Evolutionary conservation across 1,284 basidiomycete genomes (phyloP).

Genomic region (Porphyrellus sp.): DNA sequence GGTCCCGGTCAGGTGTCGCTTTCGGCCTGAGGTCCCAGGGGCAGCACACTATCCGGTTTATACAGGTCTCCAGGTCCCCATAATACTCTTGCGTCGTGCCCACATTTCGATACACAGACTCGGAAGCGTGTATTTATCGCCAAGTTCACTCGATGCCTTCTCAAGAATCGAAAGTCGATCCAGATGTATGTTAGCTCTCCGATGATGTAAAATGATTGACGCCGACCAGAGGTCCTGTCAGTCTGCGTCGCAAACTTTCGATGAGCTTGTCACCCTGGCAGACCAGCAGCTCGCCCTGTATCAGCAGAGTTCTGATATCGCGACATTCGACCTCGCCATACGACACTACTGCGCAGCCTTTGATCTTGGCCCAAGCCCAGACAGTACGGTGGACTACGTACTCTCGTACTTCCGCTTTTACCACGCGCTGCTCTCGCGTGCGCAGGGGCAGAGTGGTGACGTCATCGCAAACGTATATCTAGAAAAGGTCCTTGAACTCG

Average conservation of each 20-base stretch:
- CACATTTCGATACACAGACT: too few species aligned
- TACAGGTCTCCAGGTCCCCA: too few species aligned
- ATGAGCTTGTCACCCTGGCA: slow-evolving; percentile 16
- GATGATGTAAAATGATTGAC: not conserved
- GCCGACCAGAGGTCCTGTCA: slow-evolving; percentile 1
- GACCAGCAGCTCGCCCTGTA: slow-evolving; percentile 16
- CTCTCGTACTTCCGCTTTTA: slow-evolving; percentile 13
- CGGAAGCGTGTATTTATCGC: not conserved
- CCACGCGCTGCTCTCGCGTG: not conserved
- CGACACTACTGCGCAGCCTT: slow-evolving; percentile 19
- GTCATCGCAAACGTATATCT: slow-evolving; percentile 2
- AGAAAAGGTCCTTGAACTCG: slow-evolving; percentile 9
- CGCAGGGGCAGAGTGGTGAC: slow-evolving; percentile 1
- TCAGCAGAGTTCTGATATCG: slow-evolving; percentile 5
- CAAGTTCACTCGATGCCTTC: not conserved
- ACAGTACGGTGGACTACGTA: slow-evolving; percentile 4
- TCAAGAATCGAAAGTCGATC: not conserved
- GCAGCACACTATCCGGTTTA: too few species aligned
- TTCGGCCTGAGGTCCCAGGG: not conserved
- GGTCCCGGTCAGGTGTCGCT: not conserved
- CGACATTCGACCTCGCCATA: slow-evolving; percentile 15
- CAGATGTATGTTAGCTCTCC: not conserved
- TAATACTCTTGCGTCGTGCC: not conserved
- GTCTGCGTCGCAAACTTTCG: slow-evolving; percentile 4
- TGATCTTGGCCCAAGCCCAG: slow-evolving; percentile 13